A percentile compares a stretch with the other conserved stretches of the same genome.
Conservation (phyloP, 371 early-diverging fungal species). For the Rhizopus stolonifer region DNA sequence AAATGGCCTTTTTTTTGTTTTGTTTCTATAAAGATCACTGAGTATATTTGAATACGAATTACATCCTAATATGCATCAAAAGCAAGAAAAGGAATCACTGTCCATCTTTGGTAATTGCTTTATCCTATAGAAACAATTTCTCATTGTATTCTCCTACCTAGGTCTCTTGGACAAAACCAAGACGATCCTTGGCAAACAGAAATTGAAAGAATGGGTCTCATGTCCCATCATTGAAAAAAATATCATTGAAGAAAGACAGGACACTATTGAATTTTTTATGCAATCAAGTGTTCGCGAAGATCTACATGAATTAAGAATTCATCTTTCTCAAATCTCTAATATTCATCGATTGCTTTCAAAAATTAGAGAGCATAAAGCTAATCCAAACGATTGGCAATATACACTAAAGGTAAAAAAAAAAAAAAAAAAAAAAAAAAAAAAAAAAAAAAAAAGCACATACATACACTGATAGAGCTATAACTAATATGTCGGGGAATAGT, state of each 20-base stretch:
- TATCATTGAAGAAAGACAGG: slow-evolving; percentile 53
- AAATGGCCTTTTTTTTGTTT: no score
- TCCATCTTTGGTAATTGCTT: slow-evolving; percentile 63
- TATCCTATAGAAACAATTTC: background rate
- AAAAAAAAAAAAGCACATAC: no score
- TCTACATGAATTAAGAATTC: slow-evolving; percentile 33
- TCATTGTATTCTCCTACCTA: slow-evolving; percentile 9
- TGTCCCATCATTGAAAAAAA: slow-evolving; percentile 55
- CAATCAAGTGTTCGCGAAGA: slow-evolving; percentile 31
- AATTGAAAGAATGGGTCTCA: slow-evolving; percentile 66
- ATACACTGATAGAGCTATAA: no score
- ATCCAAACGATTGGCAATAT: slow-evolving; percentile 66
- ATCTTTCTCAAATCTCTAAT: slow-evolving; percentile 62
- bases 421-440: no score
- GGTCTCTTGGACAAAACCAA: slow-evolving; percentile 64
- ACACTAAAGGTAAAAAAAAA: slow-evolving; percentile 55
- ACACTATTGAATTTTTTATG: slow-evolving; percentile 52
- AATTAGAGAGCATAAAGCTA: slow-evolving; percentile 49
- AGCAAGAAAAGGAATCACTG: slow-evolving; percentile 60
- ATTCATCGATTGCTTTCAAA: slow-evolving; percentile 54
- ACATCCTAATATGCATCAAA: slow-evolving; percentile 67
- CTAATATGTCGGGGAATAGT: no score
- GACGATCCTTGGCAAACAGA: slow-evolving; percentile 56
- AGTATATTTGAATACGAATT: slow-evolving; percentile 66
- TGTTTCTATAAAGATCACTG: slow-evolving; percentile 67